Base-by-base conservation (phyloP, 495 filamentous ascomycete species). In the Parmelia sp. region DNA sequence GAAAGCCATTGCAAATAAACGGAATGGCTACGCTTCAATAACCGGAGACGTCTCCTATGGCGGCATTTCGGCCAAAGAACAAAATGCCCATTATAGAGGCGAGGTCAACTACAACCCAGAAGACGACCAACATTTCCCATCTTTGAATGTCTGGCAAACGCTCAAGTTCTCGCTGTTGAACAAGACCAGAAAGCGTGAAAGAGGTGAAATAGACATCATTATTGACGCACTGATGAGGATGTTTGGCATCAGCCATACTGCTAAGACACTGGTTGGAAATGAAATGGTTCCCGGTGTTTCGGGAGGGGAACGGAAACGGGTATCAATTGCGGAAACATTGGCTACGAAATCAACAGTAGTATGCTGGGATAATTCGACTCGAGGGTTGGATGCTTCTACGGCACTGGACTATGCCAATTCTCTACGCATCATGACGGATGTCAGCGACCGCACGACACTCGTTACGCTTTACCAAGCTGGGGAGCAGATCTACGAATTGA, bases 401-500 rank as follows among this genome's bases (percentile, higher is more conserved):
- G 90, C 90, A 2, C 77, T 92, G 25, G 90, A 93, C 71, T 93
- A 90, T 68, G 88, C 88, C 25, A 88, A 84, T 64, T 88, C 86
- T 0, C 74, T 93, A 40, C 83, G 90, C 17, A 87, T 90, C 66
- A 90, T 94, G 84, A 93, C 91, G 27, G 89, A 91, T 64, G 84
- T 94, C 62, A 88, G 82, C 70, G 83, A 90, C 69, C 84, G 87
- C 17, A 94, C 90, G 8, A 92, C 90, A 1, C 79, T 96, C 39
- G 90, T 91, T 27, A 93, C 90, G 2, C 77, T 94, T 2, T 94
- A 94, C 75, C 90, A 94, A 71, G 89, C 89, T 2, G 88, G 90
- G 58, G 86, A 94, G 71, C 88, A 84, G 40, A 92, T 92, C 67
- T 93, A 91, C 71, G 82, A 92, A 68, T 77, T 90, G 5, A 90